Conservation (phyloP, 805 yeast species). For the Brettanomyces nanus region DNA sequence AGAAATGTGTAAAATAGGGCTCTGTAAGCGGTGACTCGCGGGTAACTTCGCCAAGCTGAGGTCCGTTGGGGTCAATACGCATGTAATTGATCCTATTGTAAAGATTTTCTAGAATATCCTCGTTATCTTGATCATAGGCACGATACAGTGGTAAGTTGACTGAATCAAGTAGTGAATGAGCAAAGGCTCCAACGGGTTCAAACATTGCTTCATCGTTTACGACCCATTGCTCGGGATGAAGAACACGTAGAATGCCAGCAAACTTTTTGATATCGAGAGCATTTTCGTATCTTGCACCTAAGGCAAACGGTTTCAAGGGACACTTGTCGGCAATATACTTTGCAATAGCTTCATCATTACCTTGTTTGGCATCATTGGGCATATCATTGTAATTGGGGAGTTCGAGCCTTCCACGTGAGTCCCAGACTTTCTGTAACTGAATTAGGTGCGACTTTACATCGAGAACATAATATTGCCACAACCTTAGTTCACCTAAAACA, state of each 20-base stretch:
- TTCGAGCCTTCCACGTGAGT: conserved; percentile 16
- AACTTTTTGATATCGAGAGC: conserved; percentile 42
- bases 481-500: conserved; percentile 55
- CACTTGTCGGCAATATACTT: conserved; percentile 38
- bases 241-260: conserved; percentile 39
- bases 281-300: conserved; percentile 45
- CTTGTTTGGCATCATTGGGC: conserved; percentile 32
- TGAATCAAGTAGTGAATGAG: conserved; percentile 58
- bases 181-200: conserved; percentile 28
- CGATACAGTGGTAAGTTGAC: conserved; percentile 66
- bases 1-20: conserved; percentile 77
- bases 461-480: conserved; percentile 87
- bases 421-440: conserved; percentile 32
- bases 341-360: conserved; percentile 41
- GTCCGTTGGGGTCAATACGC: conserved; percentile 77
- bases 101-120: conserved; percentile 58
- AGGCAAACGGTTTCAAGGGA: conserved; percentile 32
- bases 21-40: conserved; percentile 61
- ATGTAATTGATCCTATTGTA: conserved; percentile 68
- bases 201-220: conserved; percentile 12
- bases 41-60: conserved; percentile 62
- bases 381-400: neutral
- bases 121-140: conserved; percentile 67
- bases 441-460: conserved; percentile 39
- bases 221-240: conserved; percentile 23